phyloP scores from a whole-genome alignment of 257 asterid species.

The Buddleja alternifolia region DNA sequence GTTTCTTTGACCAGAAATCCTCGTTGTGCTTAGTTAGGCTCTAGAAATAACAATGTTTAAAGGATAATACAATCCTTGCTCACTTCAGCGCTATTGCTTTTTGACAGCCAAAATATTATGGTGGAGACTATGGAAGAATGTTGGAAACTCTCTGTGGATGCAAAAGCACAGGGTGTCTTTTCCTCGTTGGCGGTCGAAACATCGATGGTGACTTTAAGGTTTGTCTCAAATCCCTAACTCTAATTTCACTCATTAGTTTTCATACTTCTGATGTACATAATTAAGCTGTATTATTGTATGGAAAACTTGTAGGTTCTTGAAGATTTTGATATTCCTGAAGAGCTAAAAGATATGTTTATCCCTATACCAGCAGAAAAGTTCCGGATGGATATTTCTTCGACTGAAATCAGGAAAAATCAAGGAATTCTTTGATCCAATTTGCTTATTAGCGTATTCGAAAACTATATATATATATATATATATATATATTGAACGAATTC shows the following conservation, averaged over 20 bases:
- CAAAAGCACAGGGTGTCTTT: conserved; percentile 84
- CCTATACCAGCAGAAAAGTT: conserved; percentile 76
- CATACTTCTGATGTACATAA: not conserved
- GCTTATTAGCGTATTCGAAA: not conserved
- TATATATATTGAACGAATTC: not conserved
- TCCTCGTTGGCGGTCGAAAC: conserved; percentile 83
- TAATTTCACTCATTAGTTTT: not conserved
- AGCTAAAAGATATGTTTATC: conserved; percentile 72
- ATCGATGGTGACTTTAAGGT: conserved; percentile 82
- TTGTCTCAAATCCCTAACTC: conserved; percentile 17
- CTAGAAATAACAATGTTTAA: not conserved
- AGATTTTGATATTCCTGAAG: conserved; percentile 74
- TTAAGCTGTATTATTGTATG: conserved; percentile 15
- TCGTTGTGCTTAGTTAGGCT: not conserved
- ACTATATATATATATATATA: too few relatives aligned
- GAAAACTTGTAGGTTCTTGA: conserved; percentile 69
- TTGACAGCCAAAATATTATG: conserved; percentile 84
- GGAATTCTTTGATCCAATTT: conserved; percentile 33
- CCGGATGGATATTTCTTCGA: conserved; percentile 83
- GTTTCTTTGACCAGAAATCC: not conserved
- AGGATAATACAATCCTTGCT: not conserved
- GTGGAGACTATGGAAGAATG: conserved; percentile 71
- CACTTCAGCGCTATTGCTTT: conserved; percentile 24
- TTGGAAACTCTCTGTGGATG: conserved; percentile 71
- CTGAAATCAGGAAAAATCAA: conserved; percentile 68